A percentile compares a stretch with the other conserved stretches of the same genome.
These are phyloP conservation scores for Globisporangium parvum DNA, from an alignment of 352 stramenopile genomes.

Conservation along the genomic window DNA sequence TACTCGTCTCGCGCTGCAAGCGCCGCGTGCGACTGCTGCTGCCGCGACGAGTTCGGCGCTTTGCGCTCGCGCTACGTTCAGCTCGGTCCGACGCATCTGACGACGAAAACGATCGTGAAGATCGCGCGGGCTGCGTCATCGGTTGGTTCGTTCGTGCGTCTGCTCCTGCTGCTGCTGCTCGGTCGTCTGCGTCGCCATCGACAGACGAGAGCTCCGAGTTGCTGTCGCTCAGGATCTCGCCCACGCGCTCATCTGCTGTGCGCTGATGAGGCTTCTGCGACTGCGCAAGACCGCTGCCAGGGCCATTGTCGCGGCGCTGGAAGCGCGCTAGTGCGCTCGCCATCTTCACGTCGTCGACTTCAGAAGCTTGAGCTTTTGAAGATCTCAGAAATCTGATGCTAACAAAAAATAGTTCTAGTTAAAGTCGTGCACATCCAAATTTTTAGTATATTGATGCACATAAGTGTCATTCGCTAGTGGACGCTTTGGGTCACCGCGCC, in stretches of 20 bases:
- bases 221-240: slow-evolving; percentile 52
- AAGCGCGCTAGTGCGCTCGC: slow-evolving; percentile 12
- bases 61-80: background rate
- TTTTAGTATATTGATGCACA: no score
- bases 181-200: slow-evolving; percentile 19
- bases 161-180: no score
- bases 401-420: no score
- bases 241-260: slow-evolving; percentile 20
- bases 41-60: background rate
- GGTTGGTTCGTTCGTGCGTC: background rate
- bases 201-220: slow-evolving; percentile 44
- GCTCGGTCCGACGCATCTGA: background rate
- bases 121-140: slow-evolving; percentile 2
- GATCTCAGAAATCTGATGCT: no score
- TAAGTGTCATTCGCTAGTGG: no score
- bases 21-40: background rate
- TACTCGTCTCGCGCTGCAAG: slow-evolving; percentile 1
- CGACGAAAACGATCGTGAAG: background rate
- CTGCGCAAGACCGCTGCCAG: background rate
- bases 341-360: slow-evolving; percentile 2
- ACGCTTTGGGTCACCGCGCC: no score
- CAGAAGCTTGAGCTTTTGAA: no score
- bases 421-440: no score
- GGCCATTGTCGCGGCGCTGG: slow-evolving; percentile 6
- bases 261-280: background rate